Evolutionary conservation across 805 yeast genomes (phyloP), one percentile per base, ranked within the genome.

Genomic region (Hanseniaspora meyeri): DNA sequence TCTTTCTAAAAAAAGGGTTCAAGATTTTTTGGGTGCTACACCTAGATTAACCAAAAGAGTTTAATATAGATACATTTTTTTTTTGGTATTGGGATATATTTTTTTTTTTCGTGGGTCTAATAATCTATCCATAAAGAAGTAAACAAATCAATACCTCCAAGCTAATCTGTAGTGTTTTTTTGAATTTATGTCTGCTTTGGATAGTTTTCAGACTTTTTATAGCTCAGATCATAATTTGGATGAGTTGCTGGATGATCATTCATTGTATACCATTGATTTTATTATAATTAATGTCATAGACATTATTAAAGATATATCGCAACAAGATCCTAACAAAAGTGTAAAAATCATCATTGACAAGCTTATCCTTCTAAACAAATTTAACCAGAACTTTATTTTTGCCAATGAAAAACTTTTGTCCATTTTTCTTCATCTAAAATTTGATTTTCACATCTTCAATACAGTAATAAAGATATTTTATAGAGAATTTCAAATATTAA

Each of bases 211-310:
- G 29, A 17, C 12, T 27, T 19, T 19, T 20, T 40, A 39, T n/a
- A 14, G 31, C 4, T 31, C 38, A 27, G 34, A 43, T 1, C 27
- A 39, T 11, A 31, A 39, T 29, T 7, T 53, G 5, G 40, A 53
- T 39, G 57, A 53, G 8, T 19, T 53, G 17, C 34, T 53, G 2
- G 40, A 53, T 17, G 47, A 53, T 27, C 27, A 24, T n/a, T 53
- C 57, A 17, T 17, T 36, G 12, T 53, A 53, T 19, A 53, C 38
- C 24, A 53, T 53, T 12, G 51, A 53, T n/a, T 53, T 53, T n/a
- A 32, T 53, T 7, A 31, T 53, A 4, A 53, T 53, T 9, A 53
- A 53, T 46, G 51, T 53, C 9, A 46, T 53, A 8, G 57, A 53
- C 29, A 29, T 46, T 2, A 29, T 53, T 3, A 45, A 53, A 11